Evolutionary conservation across 805 yeast genomes (phyloP), one percentile per base, ranked within the genome.

Genomic region (Lipomyces spencermartinsiae): DNA sequence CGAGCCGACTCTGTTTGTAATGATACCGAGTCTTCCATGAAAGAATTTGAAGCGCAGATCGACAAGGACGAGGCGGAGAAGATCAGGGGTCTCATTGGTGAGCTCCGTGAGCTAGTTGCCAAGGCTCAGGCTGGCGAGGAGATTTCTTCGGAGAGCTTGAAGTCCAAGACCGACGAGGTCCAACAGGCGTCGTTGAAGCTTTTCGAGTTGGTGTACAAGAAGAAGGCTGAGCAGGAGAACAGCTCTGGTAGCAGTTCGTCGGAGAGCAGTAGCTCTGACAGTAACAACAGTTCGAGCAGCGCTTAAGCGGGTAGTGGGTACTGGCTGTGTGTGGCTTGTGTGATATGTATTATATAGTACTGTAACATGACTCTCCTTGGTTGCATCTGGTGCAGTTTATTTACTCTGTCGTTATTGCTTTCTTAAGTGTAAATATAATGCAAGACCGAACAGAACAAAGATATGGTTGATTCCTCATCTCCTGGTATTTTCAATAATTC

Each of bases 11-110:
- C 87, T 79, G 86, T 89, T 80, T 86, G 89, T 80, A 89, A 90
- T 75, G 99, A 95, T 79, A 92, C 97, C 62, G 97, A 93, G 79
- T 85, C 85, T 80, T 94, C 97, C 9, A 82, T 95, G 70, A 82
- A 83, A 73, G 97, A 91, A 80, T 92, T 90, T 81, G 86, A 83
- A 72, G 91, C 89, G 65, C 89, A 83, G 79, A 80, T 86, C 70
- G 86, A 85, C 78, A 83, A 84, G 81, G 82, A 80, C 62, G 88
- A 85, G 75, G 86, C 83, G 73, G 87, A 85, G 74, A 80, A 80
- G 74, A 83, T 86, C 73, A 82, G 82, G 80, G 86, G 82, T 76
- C 82, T 83, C 77, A 85, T 90, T 74, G 76, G 83, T 66, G 86
- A 84, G 74, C 84, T 90, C 79, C 89, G 94, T 82, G 94, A 90